phyloP scores from a whole-genome alignment of 2,329 filamentous ascomycete genomes.

The Aspergillus luchuensis region DNA sequence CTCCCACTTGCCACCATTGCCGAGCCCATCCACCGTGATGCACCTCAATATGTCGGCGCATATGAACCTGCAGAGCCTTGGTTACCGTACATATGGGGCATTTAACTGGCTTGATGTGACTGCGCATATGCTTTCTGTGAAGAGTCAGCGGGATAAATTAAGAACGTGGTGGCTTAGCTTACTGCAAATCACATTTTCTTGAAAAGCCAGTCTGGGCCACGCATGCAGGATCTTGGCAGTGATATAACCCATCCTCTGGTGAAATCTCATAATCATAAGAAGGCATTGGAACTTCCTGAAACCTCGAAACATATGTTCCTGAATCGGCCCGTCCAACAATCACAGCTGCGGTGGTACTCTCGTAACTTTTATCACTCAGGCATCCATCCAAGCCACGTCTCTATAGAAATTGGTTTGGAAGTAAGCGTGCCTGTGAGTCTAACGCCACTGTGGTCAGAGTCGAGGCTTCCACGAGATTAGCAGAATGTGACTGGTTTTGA shows the following conservation, averaged over 20 bases:
- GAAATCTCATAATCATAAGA: conserved; percentile 12
- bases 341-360: background rate
- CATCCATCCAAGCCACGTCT: background rate
- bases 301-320: conserved; percentile 5
- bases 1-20: background rate
- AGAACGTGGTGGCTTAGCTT: background rate
- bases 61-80: conserved; percentile 8
- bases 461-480: background rate
- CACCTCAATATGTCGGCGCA: conserved; percentile 11
- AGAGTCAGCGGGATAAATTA: conserved; percentile 4
- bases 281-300: conserved; percentile 12
- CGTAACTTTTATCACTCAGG: background rate
- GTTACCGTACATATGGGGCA: conserved; percentile 6
- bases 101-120: conserved; percentile 13
- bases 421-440: background rate
- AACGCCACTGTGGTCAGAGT: conserved; percentile 1
- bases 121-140: conserved; percentile 15
- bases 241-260: conserved; percentile 2
- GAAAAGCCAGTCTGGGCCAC: background rate
- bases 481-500: conserved; percentile 2
- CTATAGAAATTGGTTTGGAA: conserved; percentile 11
- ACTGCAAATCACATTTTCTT: background rate
- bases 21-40: conserved; percentile 7
- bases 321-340: background rate
- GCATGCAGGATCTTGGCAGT: conserved; percentile 3